These are phyloP conservation scores for Starmerella tilneyi DNA, from an alignment of 805 yeast genomes.

Conservation along the genomic window DNA sequence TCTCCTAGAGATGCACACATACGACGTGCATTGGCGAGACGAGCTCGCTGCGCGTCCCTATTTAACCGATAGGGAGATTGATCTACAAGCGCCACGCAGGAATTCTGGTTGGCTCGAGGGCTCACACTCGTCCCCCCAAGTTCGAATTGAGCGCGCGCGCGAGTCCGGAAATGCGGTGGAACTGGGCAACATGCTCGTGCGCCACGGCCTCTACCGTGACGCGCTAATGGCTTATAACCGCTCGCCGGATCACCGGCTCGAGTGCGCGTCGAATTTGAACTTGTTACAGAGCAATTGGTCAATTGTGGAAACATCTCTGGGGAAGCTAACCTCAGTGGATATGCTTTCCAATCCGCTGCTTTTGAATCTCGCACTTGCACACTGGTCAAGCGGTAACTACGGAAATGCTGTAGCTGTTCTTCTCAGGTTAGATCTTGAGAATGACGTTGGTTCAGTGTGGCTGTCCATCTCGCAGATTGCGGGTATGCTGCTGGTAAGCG, in stretches of 20 bases:
- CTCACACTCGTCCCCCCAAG: not conserved
- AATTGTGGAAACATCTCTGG: slow-evolving; percentile 1
- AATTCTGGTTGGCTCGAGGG: too few species aligned
- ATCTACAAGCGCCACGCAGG: not conserved
- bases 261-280: slow-evolving; percentile 14
- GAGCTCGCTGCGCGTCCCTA: not conserved
- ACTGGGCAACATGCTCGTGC: slow-evolving; percentile 7
- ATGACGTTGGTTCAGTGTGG: slow-evolving; percentile 5
- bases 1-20: slow-evolving; percentile 5
- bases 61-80: not conserved
- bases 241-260: not conserved
- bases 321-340: not conserved
- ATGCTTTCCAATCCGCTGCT: not conserved
- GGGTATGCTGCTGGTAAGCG: slow-evolving; percentile 15
- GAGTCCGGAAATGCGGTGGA: slow-evolving; percentile 1
- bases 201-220: slow-evolving; percentile 15
- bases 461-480: slow-evolving; percentile 1
- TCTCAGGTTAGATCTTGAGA: slow-evolving; percentile 5
- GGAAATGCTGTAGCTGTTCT: slow-evolving; percentile 12
- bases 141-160: slow-evolving; percentile 1
- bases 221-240: slow-evolving; percentile 10
- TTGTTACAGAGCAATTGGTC: slow-evolving; percentile 16
- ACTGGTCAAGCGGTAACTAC: slow-evolving; percentile 14
- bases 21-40: slow-evolving; percentile 9
- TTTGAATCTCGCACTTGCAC: slow-evolving; percentile 15